A percentile compares a stretch with the other conserved stretches of the same genome.
Evolutionary conservation across 2,329 filamentous ascomycete species (phyloP).

Genomic region (Beauveria asiatica): DNA sequence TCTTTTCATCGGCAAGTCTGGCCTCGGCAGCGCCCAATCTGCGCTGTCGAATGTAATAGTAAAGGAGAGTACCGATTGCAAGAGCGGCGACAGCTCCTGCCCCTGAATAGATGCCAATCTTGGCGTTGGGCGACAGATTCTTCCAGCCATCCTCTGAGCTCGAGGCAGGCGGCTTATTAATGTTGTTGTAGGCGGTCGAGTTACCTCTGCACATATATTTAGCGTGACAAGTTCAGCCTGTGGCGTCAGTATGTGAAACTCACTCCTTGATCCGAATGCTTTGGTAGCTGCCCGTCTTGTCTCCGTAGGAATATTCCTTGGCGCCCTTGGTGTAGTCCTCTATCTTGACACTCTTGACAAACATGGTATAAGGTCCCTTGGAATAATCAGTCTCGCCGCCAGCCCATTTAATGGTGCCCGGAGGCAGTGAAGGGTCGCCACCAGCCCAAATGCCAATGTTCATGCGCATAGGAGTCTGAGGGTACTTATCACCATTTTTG

Average conservation of each 20-base stretch:
- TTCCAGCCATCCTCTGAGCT: constrained; percentile 46
- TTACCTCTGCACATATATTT: constrained; percentile 37
- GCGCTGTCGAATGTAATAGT: constrained; percentile 49
- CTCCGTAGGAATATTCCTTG: constrained; percentile 57
- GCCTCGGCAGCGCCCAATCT: constrained; percentile 44
- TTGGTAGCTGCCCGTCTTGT: constrained; percentile 51
- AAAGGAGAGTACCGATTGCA: constrained; percentile 32
- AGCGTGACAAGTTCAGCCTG: constrained; percentile 11
- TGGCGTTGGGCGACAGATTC: constrained; percentile 39
- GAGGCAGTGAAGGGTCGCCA: constrained; percentile 45
- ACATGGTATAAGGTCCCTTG: constrained; percentile 64
- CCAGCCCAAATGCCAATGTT: constrained; percentile 60
- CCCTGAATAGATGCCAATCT: constrained; percentile 43
- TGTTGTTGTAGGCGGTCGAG: constrained; percentile 42
- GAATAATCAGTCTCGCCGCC: constrained; percentile 60
- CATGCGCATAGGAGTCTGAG: constrained; percentile 68
- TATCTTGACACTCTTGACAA: constrained; percentile 50
- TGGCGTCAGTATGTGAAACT: constrained; percentile 21
- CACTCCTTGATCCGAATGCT: constrained; percentile 53
- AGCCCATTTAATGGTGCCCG: constrained; percentile 59
- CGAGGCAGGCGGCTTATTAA: constrained; percentile 32
- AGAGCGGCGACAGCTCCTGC: constrained; percentile 35
- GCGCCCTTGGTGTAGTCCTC: constrained; percentile 50
- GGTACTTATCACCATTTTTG: constrained; percentile 55
- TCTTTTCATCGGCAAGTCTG: constrained; percentile 32